Base-by-base conservation (phyloP, 2,329 filamentous ascomycete genomes). In the Pseudogymnoascus sp. region DNA sequence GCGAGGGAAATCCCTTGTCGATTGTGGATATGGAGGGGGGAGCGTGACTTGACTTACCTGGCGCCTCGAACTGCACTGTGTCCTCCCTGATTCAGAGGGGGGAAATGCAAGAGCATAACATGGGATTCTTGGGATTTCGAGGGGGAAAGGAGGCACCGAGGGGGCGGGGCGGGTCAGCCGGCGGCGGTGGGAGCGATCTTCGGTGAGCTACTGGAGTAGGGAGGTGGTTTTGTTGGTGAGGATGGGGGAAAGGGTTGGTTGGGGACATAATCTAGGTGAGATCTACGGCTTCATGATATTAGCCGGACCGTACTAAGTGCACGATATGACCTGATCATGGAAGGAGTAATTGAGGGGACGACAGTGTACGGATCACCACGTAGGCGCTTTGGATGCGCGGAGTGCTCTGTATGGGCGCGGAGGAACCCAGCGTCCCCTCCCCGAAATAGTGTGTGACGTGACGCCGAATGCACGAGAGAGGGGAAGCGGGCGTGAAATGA, bases 401-500 rank as follows among this genome's bases (percentile, higher is more conserved):
- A 13, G 42, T 46, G 42, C 21, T 53, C 26, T 53, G 46, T 53
- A 31, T 53, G 26, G 44, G 13, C 44, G 23, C 7, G 23, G 46
- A 53, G 46, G 26, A 53, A 53, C 31, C 26, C 23, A 7, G 15
- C 15, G 46, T 31, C 26, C 10, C 15, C 46, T 53, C 46, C 26
- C 26, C 46, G 46, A 19, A 13, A 1, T n/a, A 31, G 15, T 53
- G 46, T 53, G 46, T 53, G 46, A 53, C 46, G 46, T 53, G 46
- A 31, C 26, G 46, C 46, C 46, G 26, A 53, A 53, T 53, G 46
- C 46, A 53, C 46, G 26, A 53, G 46, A 53, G 46, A 53, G 46
- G 46, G 46, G 46, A 31, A 31, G 26, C 26, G 23, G 13, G 44
- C 3, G 21, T 50, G 38, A 42, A 40, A 40, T 40, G n/a, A 17